These are phyloP conservation scores for Penicillium polonicum DNA, from an alignment of 2,329 filamentous ascomycete species.

Conservation along the genomic window DNA sequence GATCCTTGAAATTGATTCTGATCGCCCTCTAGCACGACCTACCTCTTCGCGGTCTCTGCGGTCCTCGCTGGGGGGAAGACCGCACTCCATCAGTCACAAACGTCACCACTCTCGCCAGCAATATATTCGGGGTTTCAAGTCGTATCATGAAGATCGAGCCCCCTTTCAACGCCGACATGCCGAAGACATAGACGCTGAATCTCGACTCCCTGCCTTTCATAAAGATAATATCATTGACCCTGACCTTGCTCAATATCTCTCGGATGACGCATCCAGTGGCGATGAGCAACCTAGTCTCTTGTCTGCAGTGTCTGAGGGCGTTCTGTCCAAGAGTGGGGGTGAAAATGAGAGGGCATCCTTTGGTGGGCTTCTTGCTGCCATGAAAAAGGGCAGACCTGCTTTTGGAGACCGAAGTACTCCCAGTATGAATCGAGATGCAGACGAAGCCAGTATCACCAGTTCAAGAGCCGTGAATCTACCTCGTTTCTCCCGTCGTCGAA, in stretches of 20 bases:
- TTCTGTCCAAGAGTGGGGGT: conserved; percentile 60
- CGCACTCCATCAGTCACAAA: conserved; percentile 78
- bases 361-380: conserved; percentile 67
- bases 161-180: conserved; percentile 77
- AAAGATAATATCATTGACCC: conserved; percentile 98
- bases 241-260: conserved; percentile 91
- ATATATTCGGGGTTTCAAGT: conserved; percentile 72
- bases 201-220: conserved; percentile 85
- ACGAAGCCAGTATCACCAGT: conserved; percentile 63
- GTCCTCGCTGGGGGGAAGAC: conserved; percentile 66
- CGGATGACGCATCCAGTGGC: conserved; percentile 86
- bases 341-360: conserved; percentile 75
- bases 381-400: conserved; percentile 72
- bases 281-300: conserved; percentile 90
- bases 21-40: conserved; percentile 77
- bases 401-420: conserved; percentile 72
- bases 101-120: conserved; percentile 87
- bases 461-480: conserved; percentile 59
- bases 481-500: conserved; percentile 69
- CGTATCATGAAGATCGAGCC: conserved; percentile 72
- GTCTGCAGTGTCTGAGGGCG: conserved; percentile 65
- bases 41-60: conserved; percentile 87
- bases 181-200: conserved; percentile 65
- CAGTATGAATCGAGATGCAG: conserved; percentile 67
- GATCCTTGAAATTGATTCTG: conserved; percentile 83